Conservation (phyloP, 1,139 yeast species). For the Hyphopichia fennica region DNA sequence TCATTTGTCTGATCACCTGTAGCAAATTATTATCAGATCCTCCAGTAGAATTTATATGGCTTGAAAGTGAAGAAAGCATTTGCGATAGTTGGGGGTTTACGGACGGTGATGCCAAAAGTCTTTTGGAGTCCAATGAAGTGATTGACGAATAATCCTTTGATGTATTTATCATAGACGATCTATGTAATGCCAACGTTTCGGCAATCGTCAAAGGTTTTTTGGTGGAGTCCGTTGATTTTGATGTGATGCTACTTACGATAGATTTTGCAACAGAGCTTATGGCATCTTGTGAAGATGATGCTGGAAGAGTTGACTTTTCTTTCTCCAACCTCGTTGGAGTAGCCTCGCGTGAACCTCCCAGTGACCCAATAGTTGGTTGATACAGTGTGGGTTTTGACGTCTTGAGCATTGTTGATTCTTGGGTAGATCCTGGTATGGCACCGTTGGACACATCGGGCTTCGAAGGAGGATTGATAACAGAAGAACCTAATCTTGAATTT, state of each 20-base stretch:
- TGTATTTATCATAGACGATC: conserved; percentile 38
- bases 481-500: too few relatives aligned
- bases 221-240: conserved; percentile 12
- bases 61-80: conserved; percentile 26
- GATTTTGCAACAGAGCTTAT: conserved; percentile 12
- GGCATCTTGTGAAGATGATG: conserved; percentile 5
- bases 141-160: conserved; percentile 28
- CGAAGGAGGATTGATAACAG: too few relatives aligned
- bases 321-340: too few relatives aligned
- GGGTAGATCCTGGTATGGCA: too few relatives aligned
- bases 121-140: conserved; percentile 19
- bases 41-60: conserved; percentile 14
- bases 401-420: too few relatives aligned
- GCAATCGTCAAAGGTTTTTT: conserved; percentile 54
- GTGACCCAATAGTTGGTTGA: too few relatives aligned
- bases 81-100: conserved; percentile 32
- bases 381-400: too few relatives aligned
- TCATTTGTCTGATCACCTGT: conserved; percentile 39
- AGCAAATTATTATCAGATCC: conserved; percentile 32
- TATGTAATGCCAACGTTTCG: conserved; percentile 59
- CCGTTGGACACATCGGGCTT: too few relatives aligned
- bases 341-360: too few relatives aligned
- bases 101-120: conserved; percentile 10
- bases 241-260: conserved; percentile 6
- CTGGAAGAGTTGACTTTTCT: background rate